phyloP scores from a whole-genome alignment of 306 rosid species.

The Vigna hirtella region DNA sequence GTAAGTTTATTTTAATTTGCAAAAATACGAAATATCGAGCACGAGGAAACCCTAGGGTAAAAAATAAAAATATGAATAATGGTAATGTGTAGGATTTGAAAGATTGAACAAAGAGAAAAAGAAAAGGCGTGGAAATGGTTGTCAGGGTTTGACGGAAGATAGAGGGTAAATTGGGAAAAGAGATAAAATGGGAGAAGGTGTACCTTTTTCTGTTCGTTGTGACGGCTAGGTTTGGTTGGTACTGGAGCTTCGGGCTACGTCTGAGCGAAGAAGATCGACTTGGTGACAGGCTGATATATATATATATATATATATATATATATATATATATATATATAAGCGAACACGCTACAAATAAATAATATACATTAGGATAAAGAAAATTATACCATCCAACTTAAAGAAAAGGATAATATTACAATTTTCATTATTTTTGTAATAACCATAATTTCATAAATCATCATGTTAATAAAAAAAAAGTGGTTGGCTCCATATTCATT shows the following conservation, averaged over 20 bases:
- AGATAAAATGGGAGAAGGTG: neutral
- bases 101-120: neutral
- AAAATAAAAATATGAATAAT: neutral
- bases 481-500: too few species aligned
- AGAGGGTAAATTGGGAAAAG: neutral
- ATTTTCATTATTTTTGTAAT: too few species aligned
- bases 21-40: neutral
- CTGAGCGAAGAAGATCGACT: neutral
- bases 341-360: too few species aligned
- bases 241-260: neutral
- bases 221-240: constrained; percentile 25
- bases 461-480: too few species aligned
- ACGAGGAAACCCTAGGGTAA: constrained; percentile 18
- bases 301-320: constrained; percentile 5
- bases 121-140: neutral
- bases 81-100: neutral
- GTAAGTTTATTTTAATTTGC: neutral
- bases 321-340: neutral
- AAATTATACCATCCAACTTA: too few species aligned
- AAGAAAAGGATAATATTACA: too few species aligned
- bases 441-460: too few species aligned
- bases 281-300: neutral
- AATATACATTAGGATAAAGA: too few species aligned
- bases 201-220: neutral
- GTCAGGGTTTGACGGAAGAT: neutral